Conservation (phyloP, 2,329 filamentous ascomycete species). For the Scedosporium aurantiacum region DNA sequence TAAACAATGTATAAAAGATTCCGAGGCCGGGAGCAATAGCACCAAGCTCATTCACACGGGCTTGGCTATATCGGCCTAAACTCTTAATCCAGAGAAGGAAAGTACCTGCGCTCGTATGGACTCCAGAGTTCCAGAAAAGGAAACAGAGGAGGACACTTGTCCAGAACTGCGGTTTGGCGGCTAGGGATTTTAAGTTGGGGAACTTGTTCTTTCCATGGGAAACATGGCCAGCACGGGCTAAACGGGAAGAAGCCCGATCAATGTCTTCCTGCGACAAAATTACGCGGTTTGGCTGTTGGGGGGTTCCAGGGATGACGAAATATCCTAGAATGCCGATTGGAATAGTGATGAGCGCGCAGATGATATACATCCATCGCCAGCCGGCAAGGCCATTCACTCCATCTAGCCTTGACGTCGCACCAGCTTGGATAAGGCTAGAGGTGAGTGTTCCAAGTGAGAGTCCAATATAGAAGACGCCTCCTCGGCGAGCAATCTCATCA, state of each 20-base stretch:
- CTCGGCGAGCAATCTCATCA: slow-evolving; percentile 34
- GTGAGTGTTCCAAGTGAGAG: slow-evolving; percentile 40
- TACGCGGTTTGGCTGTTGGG: slow-evolving; percentile 33
- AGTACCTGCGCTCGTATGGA: slow-evolving; percentile 32
- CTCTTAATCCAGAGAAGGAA: slow-evolving; percentile 50
- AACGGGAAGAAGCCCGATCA: slow-evolving; percentile 29
- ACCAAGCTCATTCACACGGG: slow-evolving; percentile 38
- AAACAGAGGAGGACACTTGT: slow-evolving; percentile 37
- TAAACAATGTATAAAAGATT: slow-evolving; percentile 42
- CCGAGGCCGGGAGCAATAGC: slow-evolving; percentile 42
- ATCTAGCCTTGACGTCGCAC: slow-evolving; percentile 26
- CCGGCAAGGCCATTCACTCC: slow-evolving; percentile 33
- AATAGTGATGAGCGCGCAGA: slow-evolving; percentile 42
- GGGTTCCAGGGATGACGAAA: slow-evolving; percentile 36
- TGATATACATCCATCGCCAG: slow-evolving; percentile 47
- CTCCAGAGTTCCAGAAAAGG: slow-evolving; percentile 45
- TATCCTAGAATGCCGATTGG: slow-evolving; percentile 39
- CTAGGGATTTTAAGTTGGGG: slow-evolving; percentile 20
- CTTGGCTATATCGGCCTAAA: slow-evolving; percentile 32
- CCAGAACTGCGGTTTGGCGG: slow-evolving; percentile 36
- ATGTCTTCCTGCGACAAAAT: slow-evolving; percentile 36
- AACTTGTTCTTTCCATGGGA: slow-evolving; percentile 23
- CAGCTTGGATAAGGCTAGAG: slow-evolving; percentile 37
- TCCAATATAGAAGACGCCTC: slow-evolving; percentile 39
- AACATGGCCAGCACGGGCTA: slow-evolving; percentile 31